Base-by-base conservation (phyloP, 2,329 filamentous ascomycete species). In the Dryadomyces quercivorus region DNA sequence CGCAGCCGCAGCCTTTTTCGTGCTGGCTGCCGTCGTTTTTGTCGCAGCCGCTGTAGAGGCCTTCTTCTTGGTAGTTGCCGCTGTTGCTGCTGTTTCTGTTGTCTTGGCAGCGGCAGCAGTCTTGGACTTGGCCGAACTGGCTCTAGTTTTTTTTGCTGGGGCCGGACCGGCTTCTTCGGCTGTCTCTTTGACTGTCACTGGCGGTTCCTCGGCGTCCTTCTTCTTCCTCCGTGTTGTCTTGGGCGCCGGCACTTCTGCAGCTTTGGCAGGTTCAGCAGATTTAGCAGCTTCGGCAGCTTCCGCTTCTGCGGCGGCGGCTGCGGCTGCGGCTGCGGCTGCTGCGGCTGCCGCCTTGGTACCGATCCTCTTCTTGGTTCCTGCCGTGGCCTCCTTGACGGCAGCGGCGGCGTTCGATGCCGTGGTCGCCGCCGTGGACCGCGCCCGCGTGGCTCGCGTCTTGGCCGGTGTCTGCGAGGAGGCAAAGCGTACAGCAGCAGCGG, bases 381-480 rank as follows among this genome's bases (percentile, higher is more conserved):
- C 13, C 20, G 20, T 9, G 3, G 36, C 34, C 16, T 31, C 26
- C 8, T 31, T 31, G 26, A 31, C 26, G 26, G 26, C 26, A 31
- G 26, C 26, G 26, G 26, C 8, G 4, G 21, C 22, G 9, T 8
- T 22, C 16, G 21, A n/a, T 12, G 21, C 42, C 16, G 26, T 42
- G 21, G 44, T 42, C 1, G 16, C 12, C 16, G 34, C 21, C 9
- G 36, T 22, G 3, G 53, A 22, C n/a, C 47, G 40, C 1, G 53
- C 21, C 6, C 58, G 53, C 18, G 55, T 53, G 3, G 53, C 38
- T 12, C 53, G 55, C 20, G 57, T 52, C 51, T 58, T 55, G 42
- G 55, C 36, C 34, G 54, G 15, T 8, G 53, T 34, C 15, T 52
- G 44, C 6, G 56, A 51, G 2, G 59, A 60, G 4, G 58, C 57